Percentiles rank a stretch among this genome's conserved stretches.
phyloP scores from a whole-genome alignment of 306 rosid species.

The Bauhinia variegata region DNA sequence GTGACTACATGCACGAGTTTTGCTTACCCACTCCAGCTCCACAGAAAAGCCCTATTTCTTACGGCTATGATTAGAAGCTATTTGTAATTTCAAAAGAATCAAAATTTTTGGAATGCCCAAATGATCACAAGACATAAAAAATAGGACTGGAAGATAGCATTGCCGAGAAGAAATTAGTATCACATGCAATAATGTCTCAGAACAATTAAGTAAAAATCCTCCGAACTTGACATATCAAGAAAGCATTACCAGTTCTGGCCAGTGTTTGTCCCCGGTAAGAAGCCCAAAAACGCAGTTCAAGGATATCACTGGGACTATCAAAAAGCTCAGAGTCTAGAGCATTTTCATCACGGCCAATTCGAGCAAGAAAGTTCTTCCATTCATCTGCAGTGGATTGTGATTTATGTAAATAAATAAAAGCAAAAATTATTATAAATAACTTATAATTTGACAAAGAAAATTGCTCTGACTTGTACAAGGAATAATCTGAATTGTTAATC shows the following conservation, averaged over 20 bases:
- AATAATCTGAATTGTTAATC: background rate
- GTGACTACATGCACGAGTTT: too few relatives aligned
- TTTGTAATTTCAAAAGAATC: too few relatives aligned
- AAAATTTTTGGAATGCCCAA: too few relatives aligned
- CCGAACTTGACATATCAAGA: background rate
- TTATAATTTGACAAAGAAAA: background rate
- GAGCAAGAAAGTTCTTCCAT: constrained; percentile 90
- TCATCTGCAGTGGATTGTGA: constrained; percentile 59
- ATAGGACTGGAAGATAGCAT: constrained; percentile 1
- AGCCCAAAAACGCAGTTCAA: constrained; percentile 96
- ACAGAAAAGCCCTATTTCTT: too few relatives aligned
- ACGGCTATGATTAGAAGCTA: too few relatives aligned
- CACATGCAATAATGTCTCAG: too few relatives aligned
- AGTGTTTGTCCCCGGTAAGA: constrained; percentile 95
- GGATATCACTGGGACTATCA: constrained; percentile 65
- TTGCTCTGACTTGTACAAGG: background rate
- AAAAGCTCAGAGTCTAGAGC: constrained; percentile 60
- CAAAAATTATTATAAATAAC: background rate
- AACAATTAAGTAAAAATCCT: background rate
- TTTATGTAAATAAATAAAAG: background rate
- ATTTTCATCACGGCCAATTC: constrained; percentile 84
- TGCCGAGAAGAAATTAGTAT: constrained; percentile 3
- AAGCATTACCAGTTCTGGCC: constrained; percentile 84
- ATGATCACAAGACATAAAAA: too few relatives aligned
- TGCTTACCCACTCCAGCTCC: too few relatives aligned